A percentile compares a stretch with the other conserved stretches of the same genome.
phyloP scores from a whole-genome alignment of 176 grass and related monocot species.

The Paspalum vaginatum region DNA sequence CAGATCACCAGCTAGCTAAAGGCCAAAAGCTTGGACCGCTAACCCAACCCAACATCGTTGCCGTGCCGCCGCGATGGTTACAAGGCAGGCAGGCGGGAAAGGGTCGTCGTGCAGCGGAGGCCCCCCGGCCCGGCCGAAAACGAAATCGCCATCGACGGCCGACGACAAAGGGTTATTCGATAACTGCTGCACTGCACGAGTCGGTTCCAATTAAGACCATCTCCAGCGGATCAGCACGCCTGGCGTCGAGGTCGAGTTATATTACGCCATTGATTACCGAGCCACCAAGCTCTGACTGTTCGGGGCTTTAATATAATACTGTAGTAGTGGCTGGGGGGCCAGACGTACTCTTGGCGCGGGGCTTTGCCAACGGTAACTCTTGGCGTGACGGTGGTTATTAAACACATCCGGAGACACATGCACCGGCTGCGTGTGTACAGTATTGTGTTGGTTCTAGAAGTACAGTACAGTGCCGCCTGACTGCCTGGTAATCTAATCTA shows the following conservation, averaged over 20 bases:
- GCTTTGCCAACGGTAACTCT: slow-evolving; percentile 27
- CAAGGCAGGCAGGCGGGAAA: slow-evolving; percentile 37
- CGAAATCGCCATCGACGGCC: neutral
- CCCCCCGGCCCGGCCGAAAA: neutral
- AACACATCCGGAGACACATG: too few species aligned
- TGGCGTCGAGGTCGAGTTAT: neutral
- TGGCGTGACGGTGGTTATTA: neutral
- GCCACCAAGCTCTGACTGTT: too few species aligned
- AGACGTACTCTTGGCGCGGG: too few species aligned
- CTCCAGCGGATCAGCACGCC: neutral
- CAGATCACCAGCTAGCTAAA: neutral
- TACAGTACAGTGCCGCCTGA: neutral
- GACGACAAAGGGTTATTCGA: neutral
- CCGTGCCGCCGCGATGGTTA: slow-evolving; percentile 33
- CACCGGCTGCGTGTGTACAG: too few species aligned
- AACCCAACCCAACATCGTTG: too few species aligned
- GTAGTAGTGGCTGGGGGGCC: too few species aligned
- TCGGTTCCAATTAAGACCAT: too few species aligned
- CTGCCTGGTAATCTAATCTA: too few species aligned
- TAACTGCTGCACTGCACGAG: neutral
- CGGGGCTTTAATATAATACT: too few species aligned
- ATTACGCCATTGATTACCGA: too few species aligned
- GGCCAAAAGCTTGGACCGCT: neutral
- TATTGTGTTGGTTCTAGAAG: neutral
- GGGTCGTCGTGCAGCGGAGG: neutral